Evolutionary conservation across 1,284 basidiomycete species (phyloP), one percentile per base, ranked within the genome.

Genomic region (Trichosporon coremiiforme): DNA sequence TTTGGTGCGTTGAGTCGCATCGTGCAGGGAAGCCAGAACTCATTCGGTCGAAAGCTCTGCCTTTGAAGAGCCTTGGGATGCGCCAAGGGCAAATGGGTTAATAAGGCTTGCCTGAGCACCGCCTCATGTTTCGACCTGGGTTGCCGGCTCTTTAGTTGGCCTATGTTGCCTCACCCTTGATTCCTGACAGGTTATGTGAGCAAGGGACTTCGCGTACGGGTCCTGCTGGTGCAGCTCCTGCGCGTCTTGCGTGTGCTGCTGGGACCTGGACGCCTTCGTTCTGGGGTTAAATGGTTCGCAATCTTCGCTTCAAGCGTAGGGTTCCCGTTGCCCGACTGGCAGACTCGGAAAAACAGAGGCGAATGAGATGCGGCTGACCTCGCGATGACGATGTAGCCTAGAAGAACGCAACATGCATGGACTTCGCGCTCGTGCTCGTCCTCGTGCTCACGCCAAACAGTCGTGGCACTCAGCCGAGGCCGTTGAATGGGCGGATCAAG

Each of bases 111-210:
- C n/a, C 20, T 13, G 20, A 25, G 50, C 50, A 53, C 50, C 50
- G 50, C 50, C 50, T 22, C 50, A 12, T 53, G 50, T 53, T 53
- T 53, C 50, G 50, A 53, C 50, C 22, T 25, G 50, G 50, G 20
- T 22, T 53, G 22, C 50, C 22, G 50, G 17, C 25, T 6, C n/a
- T 53, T 53, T 6, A 25, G 22, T 12, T 53, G 50, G 50, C 20
- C 25, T 25, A 3, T 1, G 25, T 25, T 25, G 25, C 25, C 25
- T 25, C 25, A 25, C 25, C 25, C 25, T 25, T 25, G 25, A 25
- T 25, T 25, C 25, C 25, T 25, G 25, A 25, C 25, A 25, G 25
- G 25, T 25, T 25, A 25, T 25, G 25, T 25, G 25, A 25, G 25
- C 25, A 25, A 25, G 25, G 25, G 25, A 25, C 25, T 25, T 25